Evolutionary conservation across 169 alveolate genomes (phyloP).

Genomic region (Besnoitia besnoiti): DNA sequence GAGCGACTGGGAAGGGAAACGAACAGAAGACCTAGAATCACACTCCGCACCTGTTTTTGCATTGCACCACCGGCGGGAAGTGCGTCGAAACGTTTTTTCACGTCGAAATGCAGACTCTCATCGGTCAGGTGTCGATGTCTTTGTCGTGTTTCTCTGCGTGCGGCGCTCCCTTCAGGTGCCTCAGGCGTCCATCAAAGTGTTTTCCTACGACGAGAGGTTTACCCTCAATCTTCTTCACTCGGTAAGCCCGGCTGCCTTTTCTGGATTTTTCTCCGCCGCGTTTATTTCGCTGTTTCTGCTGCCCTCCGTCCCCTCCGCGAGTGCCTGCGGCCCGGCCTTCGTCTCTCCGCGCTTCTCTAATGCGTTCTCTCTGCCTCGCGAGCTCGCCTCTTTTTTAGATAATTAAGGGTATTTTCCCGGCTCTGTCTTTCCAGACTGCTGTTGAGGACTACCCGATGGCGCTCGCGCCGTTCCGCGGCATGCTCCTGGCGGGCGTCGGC

Average conservation of each 20-base stretch:
- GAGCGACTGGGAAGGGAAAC: too few species aligned
- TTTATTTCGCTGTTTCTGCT: not conserved
- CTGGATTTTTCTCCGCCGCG: too few species aligned
- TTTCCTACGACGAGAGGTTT: slow-evolving; percentile 75
- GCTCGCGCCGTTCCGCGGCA: slow-evolving; percentile 91
- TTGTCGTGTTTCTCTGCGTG: not conserved
- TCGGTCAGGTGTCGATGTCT: too few species aligned
- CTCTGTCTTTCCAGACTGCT: slow-evolving; percentile 84
- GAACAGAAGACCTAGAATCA: too few species aligned
- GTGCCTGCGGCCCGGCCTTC: not conserved
- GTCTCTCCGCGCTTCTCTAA: slow-evolving; percentile 11
- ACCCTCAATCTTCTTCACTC: slow-evolving; percentile 74
- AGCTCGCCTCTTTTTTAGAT: too few species aligned
- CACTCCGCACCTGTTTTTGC: too few species aligned
- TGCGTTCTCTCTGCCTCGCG: too few species aligned
- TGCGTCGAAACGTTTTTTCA: too few species aligned
- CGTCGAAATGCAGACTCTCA: too few species aligned
- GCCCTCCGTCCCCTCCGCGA: too few species aligned
- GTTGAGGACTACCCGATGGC: slow-evolving; percentile 92
- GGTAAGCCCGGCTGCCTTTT: too few species aligned
- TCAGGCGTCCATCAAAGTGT: slow-evolving; percentile 73
- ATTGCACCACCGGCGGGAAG: too few species aligned
- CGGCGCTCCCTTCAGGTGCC: slow-evolving; percentile 23
- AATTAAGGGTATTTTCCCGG: not conserved
- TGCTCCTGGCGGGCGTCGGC: slow-evolving; percentile 92